A percentile compares a stretch with the other conserved stretches of the same genome.
phyloP scores from a whole-genome alignment of 345 rosid genomes.

The Syzygium grande region DNA sequence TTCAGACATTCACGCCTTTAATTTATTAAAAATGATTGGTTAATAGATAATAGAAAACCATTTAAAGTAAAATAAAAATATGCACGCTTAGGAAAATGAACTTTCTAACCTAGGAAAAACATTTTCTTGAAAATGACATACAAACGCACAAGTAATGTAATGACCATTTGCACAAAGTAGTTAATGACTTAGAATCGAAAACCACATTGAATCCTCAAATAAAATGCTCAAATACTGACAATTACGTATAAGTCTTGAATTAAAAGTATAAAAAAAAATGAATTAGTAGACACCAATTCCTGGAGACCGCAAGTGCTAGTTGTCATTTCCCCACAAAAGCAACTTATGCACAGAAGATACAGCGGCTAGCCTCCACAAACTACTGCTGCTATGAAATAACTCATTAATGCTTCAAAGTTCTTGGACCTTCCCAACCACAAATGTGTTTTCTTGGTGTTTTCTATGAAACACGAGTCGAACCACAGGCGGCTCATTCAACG shows the following conservation, averaged over 20 bases:
- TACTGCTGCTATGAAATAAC: not conserved
- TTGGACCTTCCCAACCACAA: not conserved
- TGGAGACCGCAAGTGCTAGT: not conserved
- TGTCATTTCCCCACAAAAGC: not conserved
- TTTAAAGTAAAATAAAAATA: not conserved
- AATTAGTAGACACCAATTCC: not conserved
- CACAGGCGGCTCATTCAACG: not conserved
- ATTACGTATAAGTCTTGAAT: not conserved
- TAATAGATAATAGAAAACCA: too few relatives aligned
- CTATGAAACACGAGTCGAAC: not conserved
- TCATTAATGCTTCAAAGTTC: not conserved
- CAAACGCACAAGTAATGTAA: not conserved
- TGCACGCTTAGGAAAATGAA: not conserved
- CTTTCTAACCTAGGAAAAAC: not conserved
- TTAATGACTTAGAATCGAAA: not conserved
- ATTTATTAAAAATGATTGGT: not conserved
- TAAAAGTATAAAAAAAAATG: not conserved
- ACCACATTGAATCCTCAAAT: not conserved
- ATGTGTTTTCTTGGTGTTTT: not conserved
- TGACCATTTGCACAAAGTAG: not conserved
- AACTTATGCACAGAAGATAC: not conserved
- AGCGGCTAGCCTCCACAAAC: not conserved
- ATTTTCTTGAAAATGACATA: not conserved
- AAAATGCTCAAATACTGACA: not conserved
- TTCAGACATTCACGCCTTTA: not conserved